Conservation (phyloP, 345 rosid genomes). For the Odontarrhena argentea region DNA sequence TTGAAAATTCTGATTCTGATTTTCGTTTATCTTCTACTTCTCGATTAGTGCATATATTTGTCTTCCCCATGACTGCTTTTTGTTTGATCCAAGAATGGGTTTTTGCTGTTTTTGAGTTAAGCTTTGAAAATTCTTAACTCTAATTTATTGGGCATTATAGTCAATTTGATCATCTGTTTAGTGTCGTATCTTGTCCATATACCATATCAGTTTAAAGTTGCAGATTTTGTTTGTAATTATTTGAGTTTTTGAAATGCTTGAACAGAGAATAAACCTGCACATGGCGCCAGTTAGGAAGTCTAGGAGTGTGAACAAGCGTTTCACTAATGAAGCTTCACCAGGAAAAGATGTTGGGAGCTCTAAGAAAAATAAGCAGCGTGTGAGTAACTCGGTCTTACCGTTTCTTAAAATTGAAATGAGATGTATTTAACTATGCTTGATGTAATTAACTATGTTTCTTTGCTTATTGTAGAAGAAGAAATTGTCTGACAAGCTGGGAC, state of each 20-base stretch:
- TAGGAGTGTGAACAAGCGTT: conserved; percentile 74
- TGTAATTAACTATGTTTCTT: neutral
- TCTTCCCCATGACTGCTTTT: conserved; percentile 22
- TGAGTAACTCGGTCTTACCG: conserved; percentile 38
- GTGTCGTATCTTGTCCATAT: neutral
- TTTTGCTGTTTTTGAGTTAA: conserved; percentile 1
- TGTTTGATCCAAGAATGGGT: conserved; percentile 35
- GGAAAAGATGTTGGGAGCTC: conserved; percentile 60
- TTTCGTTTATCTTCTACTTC: conserved; percentile 10
- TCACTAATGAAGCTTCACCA: conserved; percentile 66
- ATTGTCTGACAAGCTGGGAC: conserved; percentile 79
- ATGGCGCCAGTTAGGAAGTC: conserved; percentile 87
- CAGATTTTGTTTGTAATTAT: neutral
- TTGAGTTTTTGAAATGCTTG: conserved; percentile 22
- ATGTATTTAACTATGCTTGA: conserved; percentile 24
- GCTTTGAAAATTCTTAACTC: conserved; percentile 7
- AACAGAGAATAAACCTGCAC: conserved; percentile 31
- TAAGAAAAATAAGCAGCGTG: conserved; percentile 62
- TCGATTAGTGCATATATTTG: conserved; percentile 30
- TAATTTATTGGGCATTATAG: neutral
- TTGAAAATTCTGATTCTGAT: conserved; percentile 8
- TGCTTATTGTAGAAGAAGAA: conserved; percentile 61
- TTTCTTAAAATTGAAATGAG: conserved; percentile 18
- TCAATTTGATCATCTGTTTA: conserved; percentile 7
- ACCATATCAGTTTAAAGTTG: neutral